These are phyloP conservation scores for Calocera cornea DNA, from an alignment of 768 basidiomycete species.

Conservation along the genomic window DNA sequence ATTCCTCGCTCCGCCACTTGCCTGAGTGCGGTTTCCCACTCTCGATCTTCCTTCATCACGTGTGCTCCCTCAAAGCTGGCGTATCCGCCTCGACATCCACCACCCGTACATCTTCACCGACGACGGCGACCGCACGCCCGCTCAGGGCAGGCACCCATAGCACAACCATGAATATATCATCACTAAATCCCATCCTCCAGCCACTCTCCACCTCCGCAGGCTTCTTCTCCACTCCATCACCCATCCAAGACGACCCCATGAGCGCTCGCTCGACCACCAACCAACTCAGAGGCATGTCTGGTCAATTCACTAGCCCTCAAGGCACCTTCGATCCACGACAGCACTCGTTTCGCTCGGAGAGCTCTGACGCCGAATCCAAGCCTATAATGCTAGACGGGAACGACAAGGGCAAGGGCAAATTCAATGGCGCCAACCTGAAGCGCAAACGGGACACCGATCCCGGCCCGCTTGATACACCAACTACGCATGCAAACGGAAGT, in stretches of 20 bases:
- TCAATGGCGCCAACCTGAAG: neutral
- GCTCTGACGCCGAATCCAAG: neutral
- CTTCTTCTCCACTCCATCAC: conserved; percentile 4
- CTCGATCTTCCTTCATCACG: neutral
- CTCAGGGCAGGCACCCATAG: neutral
- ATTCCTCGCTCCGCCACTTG: neutral
- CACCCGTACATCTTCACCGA: neutral
- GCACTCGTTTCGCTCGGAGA: neutral
- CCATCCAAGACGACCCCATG: neutral
- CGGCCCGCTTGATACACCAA: neutral
- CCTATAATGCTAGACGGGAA: neutral
- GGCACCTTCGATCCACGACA: neutral
- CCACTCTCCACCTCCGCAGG: neutral
- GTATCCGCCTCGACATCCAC: conserved; percentile 1
- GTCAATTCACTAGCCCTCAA: neutral
- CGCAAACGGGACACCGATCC: neutral
- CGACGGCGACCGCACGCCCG: neutral
- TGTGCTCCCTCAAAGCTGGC: neutral
- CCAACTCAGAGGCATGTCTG: neutral
- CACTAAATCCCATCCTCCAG: neutral
- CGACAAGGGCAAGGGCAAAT: neutral
- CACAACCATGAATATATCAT: neutral
- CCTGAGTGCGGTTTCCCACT: neutral
- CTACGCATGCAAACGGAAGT: neutral
- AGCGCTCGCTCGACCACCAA: neutral